phyloP scores from a whole-genome alignment of 768 basidiomycete species.

The Cystofilobasidium capitatum region DNA sequence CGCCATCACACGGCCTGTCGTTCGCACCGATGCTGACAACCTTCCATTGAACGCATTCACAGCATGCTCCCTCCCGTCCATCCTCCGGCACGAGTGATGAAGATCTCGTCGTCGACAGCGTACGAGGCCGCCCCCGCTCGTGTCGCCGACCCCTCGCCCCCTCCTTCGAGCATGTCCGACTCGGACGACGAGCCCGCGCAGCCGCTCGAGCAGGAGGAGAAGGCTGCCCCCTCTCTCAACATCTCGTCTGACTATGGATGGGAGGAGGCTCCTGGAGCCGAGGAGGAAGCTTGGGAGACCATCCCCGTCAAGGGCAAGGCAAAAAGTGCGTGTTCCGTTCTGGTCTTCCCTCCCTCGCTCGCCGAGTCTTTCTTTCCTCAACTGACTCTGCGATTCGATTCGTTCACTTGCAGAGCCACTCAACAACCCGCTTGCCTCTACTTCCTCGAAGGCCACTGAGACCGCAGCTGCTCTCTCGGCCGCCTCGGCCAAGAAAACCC shows the following conservation, averaged over 20 bases:
- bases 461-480: constrained; percentile 7
- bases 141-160: background rate
- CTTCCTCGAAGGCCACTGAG: background rate
- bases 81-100: constrained; percentile 22
- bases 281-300: constrained; percentile 19
- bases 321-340: constrained; percentile 2
- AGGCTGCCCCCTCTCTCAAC: background rate
- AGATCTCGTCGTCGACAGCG: constrained; percentile 6
- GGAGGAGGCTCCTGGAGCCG: constrained; percentile 11
- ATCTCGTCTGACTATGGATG: constrained; percentile 1
- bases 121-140: background rate
- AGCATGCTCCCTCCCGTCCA: constrained; percentile 23
- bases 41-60: background rate
- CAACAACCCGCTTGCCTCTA: background rate
- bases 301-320: constrained; percentile 17
- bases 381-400: too few relatives aligned
- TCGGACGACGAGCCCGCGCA: background rate
- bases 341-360: background rate
- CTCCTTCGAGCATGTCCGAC: background rate
- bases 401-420: constrained; percentile 9
- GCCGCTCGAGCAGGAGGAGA: background rate
- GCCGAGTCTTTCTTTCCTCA: background rate
- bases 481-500: constrained; percentile 10
- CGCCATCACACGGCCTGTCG: background rate
- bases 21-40: too few relatives aligned